Evolutionary conservation across 2,329 filamentous ascomycete species (phyloP).

Genomic region (Neurospora crassa): DNA sequence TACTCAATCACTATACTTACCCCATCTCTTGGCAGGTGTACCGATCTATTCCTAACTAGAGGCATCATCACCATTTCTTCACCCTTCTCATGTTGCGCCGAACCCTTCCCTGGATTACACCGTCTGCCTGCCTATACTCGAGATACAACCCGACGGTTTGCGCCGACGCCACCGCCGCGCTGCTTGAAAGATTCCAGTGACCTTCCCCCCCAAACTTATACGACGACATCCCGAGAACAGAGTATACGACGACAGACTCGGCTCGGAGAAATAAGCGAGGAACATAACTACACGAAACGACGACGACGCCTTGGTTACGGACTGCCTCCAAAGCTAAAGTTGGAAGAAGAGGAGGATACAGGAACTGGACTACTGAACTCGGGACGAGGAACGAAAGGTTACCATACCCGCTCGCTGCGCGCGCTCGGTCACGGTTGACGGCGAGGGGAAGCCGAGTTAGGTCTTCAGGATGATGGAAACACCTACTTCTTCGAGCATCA

Average conservation of each 20-base stretch:
- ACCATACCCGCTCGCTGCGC: background rate
- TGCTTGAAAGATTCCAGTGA: background rate
- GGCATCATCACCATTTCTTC: background rate
- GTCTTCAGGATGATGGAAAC: constrained; percentile 34
- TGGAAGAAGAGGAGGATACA: background rate
- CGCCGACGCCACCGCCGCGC: background rate
- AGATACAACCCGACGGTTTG: background rate
- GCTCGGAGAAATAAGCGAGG: background rate
- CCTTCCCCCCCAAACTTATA: background rate
- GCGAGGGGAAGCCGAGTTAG: background rate
- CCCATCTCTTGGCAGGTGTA: background rate
- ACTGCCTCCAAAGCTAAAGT: background rate
- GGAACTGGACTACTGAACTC: background rate
- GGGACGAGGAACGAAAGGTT: background rate
- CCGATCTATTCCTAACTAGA: background rate
- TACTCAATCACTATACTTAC: background rate
- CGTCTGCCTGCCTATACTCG: background rate
- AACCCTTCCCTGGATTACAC: background rate
- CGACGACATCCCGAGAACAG: background rate
- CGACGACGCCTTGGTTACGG: background rate
- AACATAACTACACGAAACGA: background rate
- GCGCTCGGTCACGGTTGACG: background rate
- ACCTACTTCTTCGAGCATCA: constrained; percentile 15
- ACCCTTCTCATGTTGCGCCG: background rate
- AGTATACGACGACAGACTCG: background rate